A percentile compares a stretch with the other conserved stretches of the same genome.
These are phyloP conservation scores for Tremella yokohamensis DNA, from an alignment of 768 basidiomycete species.

Conservation along the genomic window DNA sequence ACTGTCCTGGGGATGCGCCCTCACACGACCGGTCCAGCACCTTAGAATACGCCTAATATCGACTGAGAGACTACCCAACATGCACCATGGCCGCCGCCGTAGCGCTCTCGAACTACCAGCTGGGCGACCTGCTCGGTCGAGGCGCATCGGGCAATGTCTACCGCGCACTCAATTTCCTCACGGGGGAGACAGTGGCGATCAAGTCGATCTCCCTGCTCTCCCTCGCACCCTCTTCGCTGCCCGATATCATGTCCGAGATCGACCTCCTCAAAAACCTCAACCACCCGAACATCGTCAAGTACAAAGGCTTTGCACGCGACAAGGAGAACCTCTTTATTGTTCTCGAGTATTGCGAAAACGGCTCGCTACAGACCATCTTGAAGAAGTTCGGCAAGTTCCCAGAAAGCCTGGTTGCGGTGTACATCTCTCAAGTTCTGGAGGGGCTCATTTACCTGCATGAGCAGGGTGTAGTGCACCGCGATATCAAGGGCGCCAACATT, in stretches of 20 bases:
- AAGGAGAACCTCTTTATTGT: conserved; percentile 93
- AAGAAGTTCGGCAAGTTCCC: conserved; percentile 99
- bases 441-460: conserved; percentile 96
- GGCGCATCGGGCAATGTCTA: conserved; percentile 97
- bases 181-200: conserved; percentile 96
- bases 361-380: conserved; percentile 88
- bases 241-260: conserved; percentile 96
- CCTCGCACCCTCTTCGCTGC: conserved; percentile 86
- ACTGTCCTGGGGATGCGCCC: neutral
- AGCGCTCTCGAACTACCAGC: conserved; percentile 58
- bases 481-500: conserved; percentile 99
- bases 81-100: conserved; percentile 28
- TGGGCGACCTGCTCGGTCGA: conserved; percentile 92
- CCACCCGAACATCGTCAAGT: conserved; percentile 96
- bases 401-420: conserved; percentile 90
- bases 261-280: conserved; percentile 95
- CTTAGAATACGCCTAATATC: neutral
- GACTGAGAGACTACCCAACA: neutral
- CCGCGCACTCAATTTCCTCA: conserved; percentile 85
- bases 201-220: conserved; percentile 95
- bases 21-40: conserved; percentile 2
- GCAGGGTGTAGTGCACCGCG: conserved; percentile 97
- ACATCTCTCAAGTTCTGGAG: conserved; percentile 92
- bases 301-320: conserved; percentile 96
- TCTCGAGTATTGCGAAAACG: conserved; percentile 96